These are phyloP conservation scores for Panellus pusillus DNA, from an alignment of 768 basidiomycete species.

Conservation along the genomic window DNA sequence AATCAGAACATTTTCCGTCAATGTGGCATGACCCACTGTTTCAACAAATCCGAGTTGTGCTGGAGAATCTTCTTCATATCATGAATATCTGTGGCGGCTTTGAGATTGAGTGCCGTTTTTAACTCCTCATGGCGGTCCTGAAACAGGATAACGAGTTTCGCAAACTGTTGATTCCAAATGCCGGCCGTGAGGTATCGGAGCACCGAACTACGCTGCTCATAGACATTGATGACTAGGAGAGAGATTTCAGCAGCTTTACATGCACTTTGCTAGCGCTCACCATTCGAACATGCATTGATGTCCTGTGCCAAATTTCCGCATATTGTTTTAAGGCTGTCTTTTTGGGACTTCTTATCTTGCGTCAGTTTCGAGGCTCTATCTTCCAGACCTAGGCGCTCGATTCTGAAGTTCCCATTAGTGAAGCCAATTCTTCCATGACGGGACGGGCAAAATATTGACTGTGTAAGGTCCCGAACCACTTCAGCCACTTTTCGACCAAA, in stretches of 20 bases:
- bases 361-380: neutral
- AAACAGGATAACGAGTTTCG: neutral
- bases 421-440: neutral
- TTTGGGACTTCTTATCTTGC: neutral
- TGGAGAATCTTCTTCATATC: too few species aligned
- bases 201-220: neutral
- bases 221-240: neutral
- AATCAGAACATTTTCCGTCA: too few species aligned
- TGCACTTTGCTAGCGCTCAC: too few species aligned
- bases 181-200: neutral
- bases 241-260: too few species aligned
- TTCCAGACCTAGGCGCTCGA: neutral
- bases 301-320: neutral
- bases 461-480: neutral
- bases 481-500: neutral
- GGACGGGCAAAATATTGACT: neutral
- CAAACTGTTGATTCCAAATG: neutral
- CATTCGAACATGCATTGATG: too few species aligned
- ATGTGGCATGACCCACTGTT: too few species aligned
- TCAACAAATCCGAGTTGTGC: too few species aligned
- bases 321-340: neutral
- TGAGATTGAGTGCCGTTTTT: neutral
- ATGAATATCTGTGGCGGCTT: neutral
- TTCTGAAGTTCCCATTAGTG: neutral
- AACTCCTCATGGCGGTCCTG: neutral